Conservation (phyloP, 108 stramenopile genomes). For the Cyclotella distinguenda region DNA sequence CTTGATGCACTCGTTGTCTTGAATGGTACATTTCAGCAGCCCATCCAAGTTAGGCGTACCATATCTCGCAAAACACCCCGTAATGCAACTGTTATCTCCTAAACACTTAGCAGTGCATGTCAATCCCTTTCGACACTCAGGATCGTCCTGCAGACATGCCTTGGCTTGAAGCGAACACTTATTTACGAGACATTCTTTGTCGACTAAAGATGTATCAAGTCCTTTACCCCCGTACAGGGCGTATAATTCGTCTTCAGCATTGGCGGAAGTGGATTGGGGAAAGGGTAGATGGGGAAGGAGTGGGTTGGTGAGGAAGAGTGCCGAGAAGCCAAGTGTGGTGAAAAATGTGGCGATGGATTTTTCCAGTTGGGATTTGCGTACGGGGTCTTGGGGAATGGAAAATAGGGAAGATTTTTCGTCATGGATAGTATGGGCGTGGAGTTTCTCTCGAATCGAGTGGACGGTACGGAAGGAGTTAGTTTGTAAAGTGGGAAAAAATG, state of each 20-base stretch:
- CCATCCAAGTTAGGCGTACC: constrained; percentile 90
- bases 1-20: constrained; percentile 97
- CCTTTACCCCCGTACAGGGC: constrained; percentile 84
- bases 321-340: constrained; percentile 45
- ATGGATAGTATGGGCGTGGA: background rate
- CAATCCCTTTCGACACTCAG: constrained; percentile 87
- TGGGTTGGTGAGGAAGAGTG: constrained; percentile 44
- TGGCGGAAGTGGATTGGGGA: constrained; percentile 42
- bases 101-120: constrained; percentile 93
- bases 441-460: background rate
- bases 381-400: constrained; percentile 9
- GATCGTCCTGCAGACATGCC: constrained; percentile 85
- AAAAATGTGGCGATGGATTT: constrained; percentile 34
- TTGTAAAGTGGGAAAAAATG: background rate
- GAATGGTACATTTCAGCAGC: constrained; percentile 94
- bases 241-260: constrained; percentile 86
- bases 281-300: constrained; percentile 41
- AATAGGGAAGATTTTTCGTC: background rate
- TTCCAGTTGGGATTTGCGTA: constrained; percentile 30
- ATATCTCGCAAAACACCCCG: constrained; percentile 96
- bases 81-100: constrained; percentile 92
- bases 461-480: background rate
- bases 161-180: constrained; percentile 82
- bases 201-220: constrained; percentile 83
- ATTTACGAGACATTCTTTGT: constrained; percentile 83